Percentiles rank a stretch among this genome's conserved stretches.
Evolutionary conservation across 1,139 yeast genomes (phyloP).

Genomic region (Debaryomycetaceae sp.): DNA sequence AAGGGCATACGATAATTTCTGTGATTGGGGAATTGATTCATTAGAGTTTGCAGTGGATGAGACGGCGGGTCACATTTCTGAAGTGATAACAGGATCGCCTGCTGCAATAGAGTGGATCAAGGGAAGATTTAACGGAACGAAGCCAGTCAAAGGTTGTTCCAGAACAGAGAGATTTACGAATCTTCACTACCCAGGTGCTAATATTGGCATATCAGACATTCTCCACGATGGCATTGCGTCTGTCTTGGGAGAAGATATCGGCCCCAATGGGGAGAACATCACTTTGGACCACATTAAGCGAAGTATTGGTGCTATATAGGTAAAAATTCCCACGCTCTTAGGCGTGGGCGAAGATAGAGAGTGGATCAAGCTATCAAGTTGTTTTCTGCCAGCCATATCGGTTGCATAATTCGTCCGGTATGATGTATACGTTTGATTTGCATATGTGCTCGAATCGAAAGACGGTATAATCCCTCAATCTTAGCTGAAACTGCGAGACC

Average conservation of each 20-base stretch:
- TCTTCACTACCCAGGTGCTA: neutral
- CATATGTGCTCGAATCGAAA: too few relatives aligned
- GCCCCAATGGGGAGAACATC: conserved; percentile 2
- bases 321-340: too few relatives aligned
- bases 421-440: too few relatives aligned
- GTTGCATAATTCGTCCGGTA: too few relatives aligned
- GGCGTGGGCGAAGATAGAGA: too few relatives aligned
- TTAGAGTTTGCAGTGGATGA: conserved; percentile 7
- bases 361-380: too few relatives aligned
- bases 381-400: too few relatives aligned
- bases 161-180: neutral
- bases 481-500: too few relatives aligned
- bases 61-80: conserved; percentile 6
- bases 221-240: neutral
- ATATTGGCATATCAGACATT: neutral
- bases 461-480: too few relatives aligned
- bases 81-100: conserved; percentile 4
- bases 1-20: conserved; percentile 19
- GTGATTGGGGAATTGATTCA: conserved; percentile 10
- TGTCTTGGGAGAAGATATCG: neutral
- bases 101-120: conserved; percentile 7
- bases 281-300: neutral
- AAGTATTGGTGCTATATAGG: neutral
- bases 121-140: conserved; percentile 5
- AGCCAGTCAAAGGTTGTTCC: conserved; percentile 4